Percentiles rank a stretch among this genome's conserved stretches.
Evolutionary conservation across 208 protist species (phyloP).

Genomic region (Trypanosoma theileri): DNA sequence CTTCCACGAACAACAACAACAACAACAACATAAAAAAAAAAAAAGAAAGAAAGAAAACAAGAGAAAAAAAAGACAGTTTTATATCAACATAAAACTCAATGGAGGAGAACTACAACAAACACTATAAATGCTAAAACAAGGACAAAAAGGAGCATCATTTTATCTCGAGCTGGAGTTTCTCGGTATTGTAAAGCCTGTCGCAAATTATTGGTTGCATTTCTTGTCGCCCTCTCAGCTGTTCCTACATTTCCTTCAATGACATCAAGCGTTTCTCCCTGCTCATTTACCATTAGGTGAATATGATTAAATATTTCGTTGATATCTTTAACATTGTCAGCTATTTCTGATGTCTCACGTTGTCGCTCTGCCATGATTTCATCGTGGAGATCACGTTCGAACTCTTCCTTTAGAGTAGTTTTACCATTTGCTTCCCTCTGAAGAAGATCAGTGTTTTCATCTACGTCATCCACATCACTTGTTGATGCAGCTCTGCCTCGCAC

Average conservation of each 20-base stretch:
- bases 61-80: not conserved
- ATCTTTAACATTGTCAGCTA: constrained; percentile 82
- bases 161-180: constrained; percentile 47
- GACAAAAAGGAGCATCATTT: constrained; percentile 62
- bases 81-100: not conserved
- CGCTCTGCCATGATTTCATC: constrained; percentile 87
- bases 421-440: constrained; percentile 12
- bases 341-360: constrained; percentile 72
- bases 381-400: constrained; percentile 78
- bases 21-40: constrained; percentile 3
- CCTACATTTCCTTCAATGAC: constrained; percentile 67
- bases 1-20: too few relatives aligned
- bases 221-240: constrained; percentile 50
- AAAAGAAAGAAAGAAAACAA: constrained; percentile 12
- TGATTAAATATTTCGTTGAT: constrained; percentile 89
- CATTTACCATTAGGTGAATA: constrained; percentile 79
- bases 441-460: constrained; percentile 31
- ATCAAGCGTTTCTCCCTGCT: constrained; percentile 80
- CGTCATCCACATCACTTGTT: constrained; percentile 42
- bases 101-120: constrained; percentile 31
- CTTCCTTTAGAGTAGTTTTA: constrained; percentile 38
- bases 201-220: constrained; percentile 67
- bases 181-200: constrained; percentile 66
- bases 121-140: constrained; percentile 41
- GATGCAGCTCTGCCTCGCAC: constrained; percentile 16